Base-by-base conservation (phyloP, 805 yeast genomes). In the Candida ficus region DNA sequence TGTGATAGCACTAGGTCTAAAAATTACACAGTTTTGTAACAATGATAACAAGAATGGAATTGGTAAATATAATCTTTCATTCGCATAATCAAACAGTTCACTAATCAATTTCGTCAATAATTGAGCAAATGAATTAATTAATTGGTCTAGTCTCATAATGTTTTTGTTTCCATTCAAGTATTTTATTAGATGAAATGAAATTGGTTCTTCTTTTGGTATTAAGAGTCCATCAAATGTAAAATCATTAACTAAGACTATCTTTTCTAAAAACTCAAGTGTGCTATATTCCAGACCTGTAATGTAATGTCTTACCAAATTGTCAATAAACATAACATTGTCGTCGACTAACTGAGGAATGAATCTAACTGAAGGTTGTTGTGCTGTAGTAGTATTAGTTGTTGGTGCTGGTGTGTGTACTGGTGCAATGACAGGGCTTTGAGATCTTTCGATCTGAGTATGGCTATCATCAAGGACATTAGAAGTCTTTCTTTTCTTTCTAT, bases 21-120 rank as follows among this genome's bases (percentile, higher is more conserved):
- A 85, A 17, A 60, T 67, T 6, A 82, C 57, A 1, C 77, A 53
- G 38, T 75, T 74, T 48, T 77, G 77, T 29, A 83, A 61, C 29
- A 84, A 49, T 1, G 83, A 67, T 2, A 82, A 53, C 12, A 84
- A 47, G 53, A 78, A 82, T 2, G 93, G 93, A 4, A 80, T 63
- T 0, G 80, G 57, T 1, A 72, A 45, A 7, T 29, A 28, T 3
- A 45, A 35, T 13, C 44, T 38, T 16, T 38, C 43, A 13, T 44
- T 35, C 13, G 21, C 20, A 7, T 3, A 19, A 14, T 8, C 35
- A 11, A 30, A 31, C 9, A 19, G 47, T 35, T 7, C 56, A 38
- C 16, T 58, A 12, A 63, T 48, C 27, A 71, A 58, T 6, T 46
- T 40, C 5, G 61, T 34, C 13, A 72, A 41, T 8, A 62, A 53